These are phyloP conservation scores for Colletotrichum horii DNA, from an alignment of 2,329 filamentous ascomycete genomes.

Conservation along the genomic window DNA sequence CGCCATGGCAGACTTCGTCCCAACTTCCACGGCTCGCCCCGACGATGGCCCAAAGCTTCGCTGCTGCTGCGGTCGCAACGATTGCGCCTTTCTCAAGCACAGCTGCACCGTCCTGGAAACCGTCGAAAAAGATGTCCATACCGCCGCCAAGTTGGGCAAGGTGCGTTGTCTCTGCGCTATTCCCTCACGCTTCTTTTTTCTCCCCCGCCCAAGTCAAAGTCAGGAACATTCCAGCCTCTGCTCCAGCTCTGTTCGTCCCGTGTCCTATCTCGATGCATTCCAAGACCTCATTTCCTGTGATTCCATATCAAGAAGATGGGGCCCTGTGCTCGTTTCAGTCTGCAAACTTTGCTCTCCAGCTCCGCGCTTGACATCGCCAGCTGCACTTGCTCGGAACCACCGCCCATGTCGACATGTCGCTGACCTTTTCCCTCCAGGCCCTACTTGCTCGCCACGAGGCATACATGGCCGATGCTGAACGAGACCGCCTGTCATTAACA, in stretches of 20 bases:
- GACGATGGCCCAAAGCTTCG: constrained; percentile 43
- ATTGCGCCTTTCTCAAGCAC: constrained; percentile 82
- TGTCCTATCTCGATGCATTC: constrained; percentile 14
- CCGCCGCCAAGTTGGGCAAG: constrained; percentile 88
- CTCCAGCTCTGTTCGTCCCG: not conserved
- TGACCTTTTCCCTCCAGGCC: constrained; percentile 82
- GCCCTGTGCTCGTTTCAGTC: constrained; percentile 27
- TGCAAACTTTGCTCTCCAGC: constrained; percentile 15
- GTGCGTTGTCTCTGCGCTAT: constrained; percentile 61
- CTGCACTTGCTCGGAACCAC: constrained; percentile 15
- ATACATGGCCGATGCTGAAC: constrained; percentile 91
- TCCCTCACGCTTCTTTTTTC: not conserved
- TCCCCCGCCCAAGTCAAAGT: not conserved
- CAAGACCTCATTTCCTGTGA: constrained; percentile 13
- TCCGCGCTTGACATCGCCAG: constrained; percentile 17
- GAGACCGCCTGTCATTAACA: constrained; percentile 77
- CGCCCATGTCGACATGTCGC: constrained; percentile 44
- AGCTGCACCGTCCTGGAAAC: constrained; percentile 80
- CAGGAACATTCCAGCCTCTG: constrained; percentile 12
- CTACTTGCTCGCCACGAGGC: constrained; percentile 90
- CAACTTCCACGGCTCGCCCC: not conserved
- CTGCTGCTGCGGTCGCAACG: constrained; percentile 86
- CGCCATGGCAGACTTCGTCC: constrained; percentile 21
- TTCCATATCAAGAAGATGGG: constrained; percentile 3
- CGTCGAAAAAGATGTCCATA: constrained; percentile 86